Evolutionary conservation across 2,329 filamentous ascomycete genomes (phyloP), one percentile per base, ranked within the genome.

Genomic region (Acephala macrosclerotiorum): DNA sequence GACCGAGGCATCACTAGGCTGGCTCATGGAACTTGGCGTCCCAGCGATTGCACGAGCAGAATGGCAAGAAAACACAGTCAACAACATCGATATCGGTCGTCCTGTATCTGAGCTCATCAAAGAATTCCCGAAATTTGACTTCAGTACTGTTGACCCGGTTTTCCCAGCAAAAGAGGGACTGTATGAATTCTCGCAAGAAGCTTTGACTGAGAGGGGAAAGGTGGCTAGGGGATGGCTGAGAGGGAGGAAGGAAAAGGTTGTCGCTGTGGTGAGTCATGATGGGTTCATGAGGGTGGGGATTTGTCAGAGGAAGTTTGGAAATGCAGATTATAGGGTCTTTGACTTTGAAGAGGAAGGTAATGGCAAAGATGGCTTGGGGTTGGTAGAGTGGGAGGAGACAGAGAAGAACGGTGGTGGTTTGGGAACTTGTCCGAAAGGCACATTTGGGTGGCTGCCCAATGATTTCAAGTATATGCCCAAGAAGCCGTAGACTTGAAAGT

Each of bases 271-370:
- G 22, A 38, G 60, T 20, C 68, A 70, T 53, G 64, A 45, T 25
- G 66, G 66, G 14, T 70, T 68, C 33, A 29, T 70, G 58, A 22
- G 68, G 20, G 60, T 70, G 35, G 68, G 68, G 1, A 45, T 70
- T 14, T 60, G 63, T 18, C 53, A 65, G 26, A 58, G 58, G 20
- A 68, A 63, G 14, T 68, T 61, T 45, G 68, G 63, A 2, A 68
- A 70, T 59, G 66, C 63, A 14, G 66, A 70, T 61, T 66, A 45
- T 51, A 61, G 68, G 20, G 57, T 70, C 18, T 69, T 69, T 53
- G 62, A 65, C 1, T 63, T 70, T 45, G 63, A 63, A 16, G 58
- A 61, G 14, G 35, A 47, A 22, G 53, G 25, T 2, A 61, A 65
- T 35, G 35, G 33, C 20, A 55, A 33, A 9, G 65, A 65, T 51